Percentiles rank a stretch among this genome's conserved stretches.
Evolutionary conservation across 176 grass and related monocot genomes (phyloP).

Genomic region (Phragmites australis): DNA sequence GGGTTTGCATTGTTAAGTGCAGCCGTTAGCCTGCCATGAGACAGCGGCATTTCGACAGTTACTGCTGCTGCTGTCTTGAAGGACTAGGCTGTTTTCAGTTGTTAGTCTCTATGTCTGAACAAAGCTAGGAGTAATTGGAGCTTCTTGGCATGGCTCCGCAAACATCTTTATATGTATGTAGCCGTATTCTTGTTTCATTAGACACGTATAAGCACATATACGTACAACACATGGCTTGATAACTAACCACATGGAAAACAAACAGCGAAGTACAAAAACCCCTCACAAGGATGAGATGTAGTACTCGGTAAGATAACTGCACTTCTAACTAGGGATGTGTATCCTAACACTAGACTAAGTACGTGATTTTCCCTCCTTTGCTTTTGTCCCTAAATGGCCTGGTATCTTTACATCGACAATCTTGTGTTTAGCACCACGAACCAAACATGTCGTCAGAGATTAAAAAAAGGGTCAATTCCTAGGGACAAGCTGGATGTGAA

Average conservation of each 20-base stretch:
- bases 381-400: constrained; percentile 16
- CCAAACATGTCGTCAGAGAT: neutral
- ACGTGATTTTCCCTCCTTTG: constrained; percentile 28
- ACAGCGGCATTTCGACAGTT: constrained; percentile 19
- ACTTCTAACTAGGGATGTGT: constrained; percentile 40
- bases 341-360: constrained; percentile 52
- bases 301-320: constrained; percentile 28
- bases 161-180: constrained; percentile 1
- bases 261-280: constrained; percentile 39
- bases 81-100: constrained; percentile 1
- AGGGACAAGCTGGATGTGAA: constrained; percentile 44
- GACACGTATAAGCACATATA: constrained; percentile 39
- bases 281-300: constrained; percentile 22
- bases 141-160: constrained; percentile 13
- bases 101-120: neutral
- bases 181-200: constrained; percentile 23
- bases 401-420: constrained; percentile 35
- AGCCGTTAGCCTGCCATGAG: neutral
- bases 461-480: constrained; percentile 44
- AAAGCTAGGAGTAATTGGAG: constrained; percentile 9
- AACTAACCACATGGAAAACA: constrained; percentile 63
- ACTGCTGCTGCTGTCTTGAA: neutral
- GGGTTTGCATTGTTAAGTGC: neutral
- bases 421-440: constrained; percentile 14
- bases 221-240: constrained; percentile 53